phyloP scores from a whole-genome alignment of 139 green algal genomes.

The Tetratostichococcus sp. region DNA sequence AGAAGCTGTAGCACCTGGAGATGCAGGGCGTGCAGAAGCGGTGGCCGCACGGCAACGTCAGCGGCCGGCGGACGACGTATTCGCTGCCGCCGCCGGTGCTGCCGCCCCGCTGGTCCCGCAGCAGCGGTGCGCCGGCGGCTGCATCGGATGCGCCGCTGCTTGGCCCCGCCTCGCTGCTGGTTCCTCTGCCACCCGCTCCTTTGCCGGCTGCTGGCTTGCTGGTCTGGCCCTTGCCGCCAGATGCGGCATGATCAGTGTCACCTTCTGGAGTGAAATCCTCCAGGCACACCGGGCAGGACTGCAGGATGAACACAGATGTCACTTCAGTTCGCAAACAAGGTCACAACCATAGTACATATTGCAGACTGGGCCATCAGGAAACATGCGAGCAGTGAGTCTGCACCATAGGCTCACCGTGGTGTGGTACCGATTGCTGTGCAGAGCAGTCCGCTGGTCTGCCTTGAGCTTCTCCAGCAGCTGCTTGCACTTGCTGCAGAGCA shows the following conservation, averaged over 20 bases:
- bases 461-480: constrained; percentile 33
- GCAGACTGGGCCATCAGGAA: too few species aligned
- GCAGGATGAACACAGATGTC: too few species aligned
- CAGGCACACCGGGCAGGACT: constrained; percentile 47
- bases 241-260: too few species aligned
- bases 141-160: neutral
- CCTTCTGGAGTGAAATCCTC: constrained; percentile 28
- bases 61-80: neutral
- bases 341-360: too few species aligned
- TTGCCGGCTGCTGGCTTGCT: too few species aligned
- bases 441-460: neutral
- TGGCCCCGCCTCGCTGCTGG: neutral
- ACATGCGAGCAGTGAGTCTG: too few species aligned
- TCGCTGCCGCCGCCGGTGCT: too few species aligned
- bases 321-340: too few species aligned
- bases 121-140: neutral
- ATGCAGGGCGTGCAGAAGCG: constrained; percentile 65
- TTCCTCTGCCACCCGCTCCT: neutral
- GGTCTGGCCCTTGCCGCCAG: too few species aligned
- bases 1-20: constrained; percentile 14
- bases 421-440: constrained; percentile 19
- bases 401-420: constrained; percentile 11
- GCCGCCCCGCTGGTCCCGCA: neutral
- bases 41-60: constrained; percentile 53
- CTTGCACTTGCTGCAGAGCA: neutral